Base-by-base conservation (phyloP, 1,139 yeast genomes). In the Blastobotrys elegans region DNA sequence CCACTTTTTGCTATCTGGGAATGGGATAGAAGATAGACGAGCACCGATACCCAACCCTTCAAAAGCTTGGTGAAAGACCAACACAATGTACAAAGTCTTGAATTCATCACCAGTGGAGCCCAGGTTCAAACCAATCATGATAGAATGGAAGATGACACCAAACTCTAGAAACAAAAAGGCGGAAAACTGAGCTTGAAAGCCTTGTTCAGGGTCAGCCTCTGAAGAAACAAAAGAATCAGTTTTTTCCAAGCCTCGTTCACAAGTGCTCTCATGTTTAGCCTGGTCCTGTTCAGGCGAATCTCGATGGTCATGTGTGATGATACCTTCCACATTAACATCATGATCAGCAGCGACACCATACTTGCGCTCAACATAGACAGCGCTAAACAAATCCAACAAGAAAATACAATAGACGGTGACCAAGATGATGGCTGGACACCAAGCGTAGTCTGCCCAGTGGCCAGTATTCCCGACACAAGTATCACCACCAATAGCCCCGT, bases 11-110 rank as follows among this genome's bases (percentile, higher is more conserved):
- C 67, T 65, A 7, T 65, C 54, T n/a, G 71, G 70, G 55, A 59
- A 59, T 36, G 76, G 69, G 7, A 84, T 77, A 26, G 79, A 76
- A 8, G 95, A 86, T 48, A 87, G 74, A 68, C 96, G 76, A 14
- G 94, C 77, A 51, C 96, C 96, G 59, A 87, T 73, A 62, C 96
- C 96, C 47, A 87, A 74, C 52, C 97, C 96, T 72, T 89, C 97
- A 62, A 89, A 89, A 70, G 84, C 75, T 69, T 89, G 96, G 67
- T 89, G 96, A 77, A 89, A 89, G 1, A 86, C 80, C 49, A 89
- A 67, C 18, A 88, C 97, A 53, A 84, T 75, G 65, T 86, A 88
- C 43, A 89, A 71, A 6, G 89, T 78, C 44, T 72, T 76, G 64
- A 86, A 87, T 40, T 56, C 60, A 53, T 79, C 83, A 33, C 85